Percentiles rank a stretch among this genome's conserved stretches.
These are phyloP conservation scores for Monosporascus cannonballus DNA, from an alignment of 2,329 filamentous ascomycete genomes.

Conservation along the genomic window DNA sequence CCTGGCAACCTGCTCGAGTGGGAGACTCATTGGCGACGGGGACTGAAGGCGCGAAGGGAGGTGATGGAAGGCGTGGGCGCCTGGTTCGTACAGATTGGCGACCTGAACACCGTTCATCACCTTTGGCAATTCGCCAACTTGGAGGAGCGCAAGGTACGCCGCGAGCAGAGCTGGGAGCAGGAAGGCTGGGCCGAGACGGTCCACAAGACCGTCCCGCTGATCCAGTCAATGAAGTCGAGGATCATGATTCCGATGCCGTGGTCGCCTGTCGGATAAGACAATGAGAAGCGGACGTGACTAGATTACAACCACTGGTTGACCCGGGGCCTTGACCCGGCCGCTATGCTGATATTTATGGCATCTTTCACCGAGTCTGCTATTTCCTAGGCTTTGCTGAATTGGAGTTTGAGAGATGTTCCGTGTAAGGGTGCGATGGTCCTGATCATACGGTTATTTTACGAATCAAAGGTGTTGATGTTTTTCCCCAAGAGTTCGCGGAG, in stretches of 20 bases:
- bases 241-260: conserved; percentile 93
- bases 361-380: too few species aligned
- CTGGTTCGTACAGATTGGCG: conserved; percentile 98
- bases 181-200: conserved; percentile 97
- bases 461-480: too few species aligned
- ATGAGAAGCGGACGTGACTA: conserved; percentile 1
- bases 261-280: conserved; percentile 74
- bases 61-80: conserved; percentile 98
- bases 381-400: too few species aligned
- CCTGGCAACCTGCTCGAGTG: conserved; percentile 95
- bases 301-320: conserved; percentile 3
- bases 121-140: conserved; percentile 98
- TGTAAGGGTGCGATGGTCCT: too few species aligned
- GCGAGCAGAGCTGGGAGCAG: conserved; percentile 92
- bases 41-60: conserved; percentile 82
- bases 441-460: too few species aligned
- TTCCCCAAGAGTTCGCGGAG: too few species aligned
- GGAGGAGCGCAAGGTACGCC: conserved; percentile 81
- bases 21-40: conserved; percentile 97
- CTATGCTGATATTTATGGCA: conserved; percentile 5
- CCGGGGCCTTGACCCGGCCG: background rate
- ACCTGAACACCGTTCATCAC: conserved; percentile 95
- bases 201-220: conserved; percentile 96
- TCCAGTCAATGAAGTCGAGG: conserved; percentile 92
- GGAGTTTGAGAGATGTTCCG: too few species aligned